Percentiles rank a stretch among this genome's conserved stretches.
Conservation (phyloP, 2,329 filamentous ascomycete species). For the Penicillium hordei region DNA sequence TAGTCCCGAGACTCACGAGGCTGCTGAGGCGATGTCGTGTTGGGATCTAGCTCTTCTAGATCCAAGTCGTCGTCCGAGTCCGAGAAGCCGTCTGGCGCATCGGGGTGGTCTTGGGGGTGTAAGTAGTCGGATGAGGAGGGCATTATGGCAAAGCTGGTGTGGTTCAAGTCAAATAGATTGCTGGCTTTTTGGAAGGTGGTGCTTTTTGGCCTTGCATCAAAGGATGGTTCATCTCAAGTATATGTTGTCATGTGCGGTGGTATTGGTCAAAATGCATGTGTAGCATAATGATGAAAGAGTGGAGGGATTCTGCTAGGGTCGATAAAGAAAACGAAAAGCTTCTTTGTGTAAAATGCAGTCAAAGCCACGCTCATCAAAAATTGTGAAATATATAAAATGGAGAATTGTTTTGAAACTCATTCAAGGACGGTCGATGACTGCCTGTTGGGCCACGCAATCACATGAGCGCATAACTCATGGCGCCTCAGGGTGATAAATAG, state of each 20-base stretch:
- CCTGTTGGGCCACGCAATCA: constrained; percentile 10
- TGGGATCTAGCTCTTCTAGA: constrained; percentile 48
- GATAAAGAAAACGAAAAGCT: not conserved
- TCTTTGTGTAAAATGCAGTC: not conserved
- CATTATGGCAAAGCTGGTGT: constrained; percentile 28
- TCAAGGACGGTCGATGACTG: constrained; percentile 1
- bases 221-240: constrained; percentile 22
- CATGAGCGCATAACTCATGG: constrained; percentile 7
- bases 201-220: constrained; percentile 10
- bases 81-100: constrained; percentile 34
- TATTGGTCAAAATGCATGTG: constrained; percentile 13
- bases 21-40: constrained; percentile 25
- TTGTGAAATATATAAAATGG: not conserved
- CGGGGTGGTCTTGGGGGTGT: constrained; percentile 33
- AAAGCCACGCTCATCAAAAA: not conserved
- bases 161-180: constrained; percentile 7
- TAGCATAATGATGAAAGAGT: constrained; percentile 15
- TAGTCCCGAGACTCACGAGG: constrained; percentile 32
- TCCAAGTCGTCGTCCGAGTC: constrained; percentile 49
- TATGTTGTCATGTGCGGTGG: constrained; percentile 9
- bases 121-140: constrained; percentile 40
- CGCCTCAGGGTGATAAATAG: not conserved
- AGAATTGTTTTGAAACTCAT: not conserved
- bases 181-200: constrained; percentile 20
- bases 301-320: not conserved